phyloP scores from a whole-genome alignment of 371 early-diverging fungal genomes.

The Synchytrium microbalum region DNA sequence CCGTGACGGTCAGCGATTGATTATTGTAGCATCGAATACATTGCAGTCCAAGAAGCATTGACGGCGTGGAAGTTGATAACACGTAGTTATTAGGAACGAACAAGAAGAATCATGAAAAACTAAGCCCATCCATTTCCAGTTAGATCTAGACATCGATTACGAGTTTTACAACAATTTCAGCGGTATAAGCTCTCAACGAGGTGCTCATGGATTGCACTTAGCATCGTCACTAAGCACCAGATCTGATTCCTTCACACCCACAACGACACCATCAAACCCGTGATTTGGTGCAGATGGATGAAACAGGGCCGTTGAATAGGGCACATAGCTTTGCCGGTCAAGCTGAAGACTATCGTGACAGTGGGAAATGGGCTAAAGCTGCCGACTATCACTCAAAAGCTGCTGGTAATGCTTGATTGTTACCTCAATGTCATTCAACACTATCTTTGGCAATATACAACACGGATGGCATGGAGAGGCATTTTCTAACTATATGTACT shows the following conservation, averaged over 20 bases:
- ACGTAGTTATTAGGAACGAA: too few species aligned
- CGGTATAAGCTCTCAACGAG: too few species aligned
- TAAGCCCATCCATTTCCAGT: too few species aligned
- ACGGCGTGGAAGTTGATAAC: too few species aligned
- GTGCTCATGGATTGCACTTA: too few species aligned
- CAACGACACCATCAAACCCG: not conserved
- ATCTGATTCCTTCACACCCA: not conserved
- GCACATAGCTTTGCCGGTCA: slow-evolving; percentile 33
- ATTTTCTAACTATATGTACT: not conserved
- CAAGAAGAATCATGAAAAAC: too few species aligned
- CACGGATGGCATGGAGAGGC: not conserved
- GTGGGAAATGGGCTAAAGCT: slow-evolving; percentile 30
- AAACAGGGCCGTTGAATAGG: not conserved
- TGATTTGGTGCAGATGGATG: too few species aligned
- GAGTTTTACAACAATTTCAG: too few species aligned
- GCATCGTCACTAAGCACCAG: not conserved
- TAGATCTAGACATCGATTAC: too few species aligned
- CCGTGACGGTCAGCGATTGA: too few species aligned
- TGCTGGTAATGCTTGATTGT: slow-evolving; percentile 22
- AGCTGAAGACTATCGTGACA: slow-evolving; percentile 29
- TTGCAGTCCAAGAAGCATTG: too few species aligned
- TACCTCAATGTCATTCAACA: not conserved
- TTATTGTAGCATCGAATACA: too few species aligned
- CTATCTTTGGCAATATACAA: not conserved
- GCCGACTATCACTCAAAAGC: slow-evolving; percentile 37